Evolutionary conservation across 139 green algal species (phyloP).

Genomic region (Coelastrella sp.): DNA sequence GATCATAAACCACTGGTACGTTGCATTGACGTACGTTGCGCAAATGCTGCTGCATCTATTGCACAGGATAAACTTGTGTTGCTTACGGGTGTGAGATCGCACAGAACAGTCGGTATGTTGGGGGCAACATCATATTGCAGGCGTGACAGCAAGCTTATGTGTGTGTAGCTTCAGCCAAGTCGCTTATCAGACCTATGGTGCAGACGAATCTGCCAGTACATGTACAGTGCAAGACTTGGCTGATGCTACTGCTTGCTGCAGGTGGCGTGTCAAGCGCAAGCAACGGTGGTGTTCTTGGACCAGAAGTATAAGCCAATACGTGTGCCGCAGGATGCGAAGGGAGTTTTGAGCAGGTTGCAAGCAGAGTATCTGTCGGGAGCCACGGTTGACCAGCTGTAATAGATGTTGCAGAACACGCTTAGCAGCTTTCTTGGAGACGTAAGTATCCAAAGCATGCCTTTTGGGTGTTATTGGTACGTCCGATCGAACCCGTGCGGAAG

Average conservation of each 20-base stretch:
- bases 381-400: not conserved
- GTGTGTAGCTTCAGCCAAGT: too few species aligned
- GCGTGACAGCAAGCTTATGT: too few species aligned
- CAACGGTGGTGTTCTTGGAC: constrained; percentile 48
- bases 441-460: too few species aligned
- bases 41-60: not conserved
- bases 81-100: too few species aligned
- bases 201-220: not conserved
- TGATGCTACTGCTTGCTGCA: not conserved
- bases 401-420: too few species aligned
- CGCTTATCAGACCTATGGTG: too few species aligned
- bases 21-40: too few species aligned
- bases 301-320: constrained; percentile 20
- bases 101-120: too few species aligned
- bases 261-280: constrained; percentile 35
- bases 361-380: constrained; percentile 12
- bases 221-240: not conserved
- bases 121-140: too few species aligned
- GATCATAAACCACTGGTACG: constrained; percentile 26
- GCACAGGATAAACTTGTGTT: not conserved
- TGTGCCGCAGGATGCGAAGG: constrained; percentile 20
- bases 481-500: too few species aligned
- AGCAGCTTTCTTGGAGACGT: too few species aligned
- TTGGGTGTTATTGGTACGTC: too few species aligned
- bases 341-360: constrained; percentile 4